Base-by-base conservation (phyloP, 495 filamentous ascomycete genomes). In the Trichoderma gamsii region DNA sequence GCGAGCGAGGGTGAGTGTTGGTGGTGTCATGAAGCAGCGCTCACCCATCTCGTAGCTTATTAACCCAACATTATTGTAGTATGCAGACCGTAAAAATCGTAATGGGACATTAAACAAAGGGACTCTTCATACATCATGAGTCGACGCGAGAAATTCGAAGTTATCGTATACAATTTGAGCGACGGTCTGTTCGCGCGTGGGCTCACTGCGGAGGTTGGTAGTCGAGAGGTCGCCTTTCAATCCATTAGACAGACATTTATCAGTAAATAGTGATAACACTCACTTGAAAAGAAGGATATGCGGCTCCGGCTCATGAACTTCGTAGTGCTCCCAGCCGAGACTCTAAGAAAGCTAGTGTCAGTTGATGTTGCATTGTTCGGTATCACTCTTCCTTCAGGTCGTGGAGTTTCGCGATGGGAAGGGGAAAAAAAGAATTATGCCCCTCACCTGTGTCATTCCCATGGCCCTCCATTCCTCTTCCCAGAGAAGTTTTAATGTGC, bases 241-340 rank as follows among this genome's bases (percentile, higher is more conserved):
- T 27, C 7, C 23, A 32, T 52, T 67, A 65, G 66, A 68, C 64
- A 11, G 68, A 65, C 4, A 43, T 32, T 13, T 27, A 32, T 11
- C 66, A 49, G 16, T 52, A 3, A 52, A 52, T 18, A 25, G 61
- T 64, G 23, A 18, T 23, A 21, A 32, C 4, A 66, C 90, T 78
- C 78, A 98, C 95, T 99, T 99, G 85, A 99, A 99, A 16, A 99
- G 85, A 41, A 99, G 86, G 69, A 99, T 98, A 72, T 99, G 95
- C 64, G 95, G 95, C 81, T 99, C 95, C 44, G 95, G 95, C 78
- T 97, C 96, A 76, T 99, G 95, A 66, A 98, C 95, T 78, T 99
- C 95, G 72, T 99, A 99, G 79, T 99, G 95, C 75, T 97, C 93
- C 95, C 95, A 99, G 32, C 95, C 95, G 70, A 98, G 81, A 77